Conservation (phyloP, 2,329 filamentous ascomycete genomes). For the Calonectria fujianensis region DNA sequence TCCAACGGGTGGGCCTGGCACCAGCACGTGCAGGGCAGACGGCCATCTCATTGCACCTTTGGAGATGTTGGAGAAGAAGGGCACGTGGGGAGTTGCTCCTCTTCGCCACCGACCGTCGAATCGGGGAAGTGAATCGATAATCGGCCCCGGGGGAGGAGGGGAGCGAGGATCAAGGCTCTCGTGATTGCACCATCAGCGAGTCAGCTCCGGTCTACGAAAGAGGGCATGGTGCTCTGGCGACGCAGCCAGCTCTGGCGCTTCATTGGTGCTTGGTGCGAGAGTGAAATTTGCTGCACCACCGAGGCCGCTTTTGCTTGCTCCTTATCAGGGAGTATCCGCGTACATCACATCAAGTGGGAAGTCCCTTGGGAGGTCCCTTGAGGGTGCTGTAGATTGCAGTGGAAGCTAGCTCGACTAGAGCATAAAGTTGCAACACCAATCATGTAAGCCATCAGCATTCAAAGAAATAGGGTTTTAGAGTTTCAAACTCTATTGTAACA, state of each 20-base stretch:
- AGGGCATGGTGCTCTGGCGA: neutral
- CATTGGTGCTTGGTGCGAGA: conserved; percentile 17
- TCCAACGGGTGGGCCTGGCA: conserved; percentile 43
- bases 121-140: conserved; percentile 19
- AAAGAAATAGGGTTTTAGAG: neutral
- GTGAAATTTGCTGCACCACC: neutral
- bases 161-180: neutral
- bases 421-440: neutral
- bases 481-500: neutral
- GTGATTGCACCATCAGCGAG: conserved; percentile 7
- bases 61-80: conserved; percentile 23
- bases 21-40: conserved; percentile 46
- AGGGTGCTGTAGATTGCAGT: neutral
- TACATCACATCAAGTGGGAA: neutral
- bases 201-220: conserved; percentile 21
- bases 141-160: neutral
- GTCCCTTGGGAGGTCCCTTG: neutral
- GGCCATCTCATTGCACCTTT: conserved; percentile 39
- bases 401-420: neutral
- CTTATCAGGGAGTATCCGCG: neutral
- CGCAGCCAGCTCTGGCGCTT: neutral
- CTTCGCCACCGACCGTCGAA: conserved; percentile 22
- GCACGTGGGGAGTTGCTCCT: conserved; percentile 45
- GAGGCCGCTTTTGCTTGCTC: neutral
- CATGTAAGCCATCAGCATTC: neutral